Conservation (phyloP, 768 basidiomycete genomes). For the Rhizopogon rudus region DNA sequence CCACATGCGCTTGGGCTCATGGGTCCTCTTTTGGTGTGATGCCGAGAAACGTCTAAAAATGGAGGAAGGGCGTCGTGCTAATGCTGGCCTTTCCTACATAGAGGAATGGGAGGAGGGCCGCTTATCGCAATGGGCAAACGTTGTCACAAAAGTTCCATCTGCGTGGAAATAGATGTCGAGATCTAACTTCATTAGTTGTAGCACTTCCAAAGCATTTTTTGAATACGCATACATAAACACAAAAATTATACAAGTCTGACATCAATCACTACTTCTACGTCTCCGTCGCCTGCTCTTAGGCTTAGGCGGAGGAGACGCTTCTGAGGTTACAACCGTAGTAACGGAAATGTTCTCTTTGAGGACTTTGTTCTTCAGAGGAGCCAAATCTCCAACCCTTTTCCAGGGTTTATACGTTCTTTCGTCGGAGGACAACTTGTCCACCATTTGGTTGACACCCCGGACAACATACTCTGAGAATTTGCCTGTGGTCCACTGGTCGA, state of each 20-base stretch:
- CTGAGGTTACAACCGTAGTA: conserved; percentile 21
- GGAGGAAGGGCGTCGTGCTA: conserved; percentile 60
- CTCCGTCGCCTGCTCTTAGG: conserved; percentile 23
- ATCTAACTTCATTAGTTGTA: conserved; percentile 4
- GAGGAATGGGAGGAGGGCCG: conserved; percentile 76
- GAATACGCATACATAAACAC: conserved; percentile 10
- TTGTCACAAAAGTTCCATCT: conserved; percentile 68
- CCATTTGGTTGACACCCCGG: conserved; percentile 33
- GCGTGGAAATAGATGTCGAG: conserved; percentile 54
- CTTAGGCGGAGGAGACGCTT: conserved; percentile 20
- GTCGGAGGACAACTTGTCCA: conserved; percentile 28
- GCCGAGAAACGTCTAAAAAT: conserved; percentile 80
- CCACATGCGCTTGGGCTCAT: conserved; percentile 78
- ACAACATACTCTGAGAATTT: conserved; percentile 37
- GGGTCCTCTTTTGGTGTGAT: conserved; percentile 99
- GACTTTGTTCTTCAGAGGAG: conserved; percentile 11
- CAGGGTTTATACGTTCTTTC: conserved; percentile 38
- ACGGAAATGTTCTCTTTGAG: conserved; percentile 33
- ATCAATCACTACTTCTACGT: conserved; percentile 23
- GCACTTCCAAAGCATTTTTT: conserved; percentile 3
- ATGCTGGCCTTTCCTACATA: conserved; percentile 62
- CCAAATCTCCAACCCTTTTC: conserved; percentile 39
- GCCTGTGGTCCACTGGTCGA: conserved; percentile 47
- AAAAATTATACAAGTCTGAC: neutral
- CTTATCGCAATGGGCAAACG: conserved; percentile 61